These are phyloP conservation scores for Poterioochromonas sp. DNA, from an alignment of 352 stramenopile species.

Conservation along the genomic window DNA sequence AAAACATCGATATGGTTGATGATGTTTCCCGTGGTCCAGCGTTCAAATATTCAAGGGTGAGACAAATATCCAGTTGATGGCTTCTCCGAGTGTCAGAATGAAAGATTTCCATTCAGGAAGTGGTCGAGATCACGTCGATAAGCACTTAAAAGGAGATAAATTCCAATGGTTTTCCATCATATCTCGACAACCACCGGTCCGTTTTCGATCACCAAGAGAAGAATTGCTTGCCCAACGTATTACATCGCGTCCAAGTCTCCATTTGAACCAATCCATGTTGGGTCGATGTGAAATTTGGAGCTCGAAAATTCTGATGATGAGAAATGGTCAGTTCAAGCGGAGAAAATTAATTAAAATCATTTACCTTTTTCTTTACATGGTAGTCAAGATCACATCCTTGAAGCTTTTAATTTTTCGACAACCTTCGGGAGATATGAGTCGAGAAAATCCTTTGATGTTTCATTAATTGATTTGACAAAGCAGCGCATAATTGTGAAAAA, in stretches of 20 bases:
- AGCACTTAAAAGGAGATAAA: conserved; percentile 15
- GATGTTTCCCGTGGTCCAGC: conserved; percentile 1
- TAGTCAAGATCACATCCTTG: conserved; percentile 8
- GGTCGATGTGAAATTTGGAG: conserved; percentile 11
- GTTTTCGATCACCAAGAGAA: conserved; percentile 8
- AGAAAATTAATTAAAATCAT: conserved; percentile 19
- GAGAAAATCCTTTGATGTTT: conserved; percentile 15
- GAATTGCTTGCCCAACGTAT: neutral
- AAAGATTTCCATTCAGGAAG: conserved; percentile 14
- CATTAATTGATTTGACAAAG: conserved; percentile 17
- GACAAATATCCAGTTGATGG: neutral
- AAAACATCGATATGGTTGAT: too few relatives aligned
- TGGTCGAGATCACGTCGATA: conserved; percentile 10
- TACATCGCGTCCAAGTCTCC: conserved; percentile 8
- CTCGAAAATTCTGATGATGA: conserved; percentile 14
- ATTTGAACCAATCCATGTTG: conserved; percentile 14
- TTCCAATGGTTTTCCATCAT: conserved; percentile 5
- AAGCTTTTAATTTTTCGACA: conserved; percentile 12
- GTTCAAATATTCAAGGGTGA: neutral
- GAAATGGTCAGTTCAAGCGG: conserved; percentile 10
- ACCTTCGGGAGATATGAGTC: neutral
- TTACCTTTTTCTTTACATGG: conserved; percentile 5
- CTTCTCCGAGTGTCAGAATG: conserved; percentile 10
- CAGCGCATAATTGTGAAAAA: conserved; percentile 14
- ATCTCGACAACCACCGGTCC: conserved; percentile 7